phyloP scores from a whole-genome alignment of 164 flowering plant genomes.

The Vitis rupestris region DNA sequence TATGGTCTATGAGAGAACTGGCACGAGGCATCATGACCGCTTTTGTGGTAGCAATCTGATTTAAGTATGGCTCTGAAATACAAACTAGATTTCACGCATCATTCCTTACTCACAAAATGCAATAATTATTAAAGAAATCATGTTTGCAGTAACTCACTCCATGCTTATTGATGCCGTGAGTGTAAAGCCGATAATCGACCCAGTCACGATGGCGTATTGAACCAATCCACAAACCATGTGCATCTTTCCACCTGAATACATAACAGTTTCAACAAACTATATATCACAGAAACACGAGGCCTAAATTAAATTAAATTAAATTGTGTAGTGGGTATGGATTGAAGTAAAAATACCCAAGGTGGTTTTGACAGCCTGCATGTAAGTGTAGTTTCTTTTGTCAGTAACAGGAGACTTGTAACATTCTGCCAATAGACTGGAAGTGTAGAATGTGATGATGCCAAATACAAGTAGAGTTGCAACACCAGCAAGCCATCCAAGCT shows the following conservation, averaged over 20 bases:
- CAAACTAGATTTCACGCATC: too few species aligned
- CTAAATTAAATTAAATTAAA: too few species aligned
- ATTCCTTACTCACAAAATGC: too few species aligned
- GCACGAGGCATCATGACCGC: conserved; percentile 37
- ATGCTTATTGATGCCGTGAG: conserved; percentile 54
- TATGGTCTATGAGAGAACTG: conserved; percentile 20
- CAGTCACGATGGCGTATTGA: conserved; percentile 33
- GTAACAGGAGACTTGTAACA: conserved; percentile 40
- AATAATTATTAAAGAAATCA: too few species aligned
- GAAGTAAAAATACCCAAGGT: conserved; percentile 29
- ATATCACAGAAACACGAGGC: too few species aligned
- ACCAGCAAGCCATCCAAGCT: conserved; percentile 50
- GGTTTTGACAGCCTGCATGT: conserved; percentile 45
- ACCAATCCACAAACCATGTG: conserved; percentile 29
- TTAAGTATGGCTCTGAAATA: conserved; percentile 37
- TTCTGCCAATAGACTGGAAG: conserved; percentile 49
- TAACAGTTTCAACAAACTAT: too few species aligned
- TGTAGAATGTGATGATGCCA: conserved; percentile 34
- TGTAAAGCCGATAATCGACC: conserved; percentile 41
- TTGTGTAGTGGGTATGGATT: not conserved
- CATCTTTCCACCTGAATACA: conserved; percentile 30
- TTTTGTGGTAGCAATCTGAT: conserved; percentile 45
- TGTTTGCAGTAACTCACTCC: conserved; percentile 34
- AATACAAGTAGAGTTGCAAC: conserved; percentile 34
- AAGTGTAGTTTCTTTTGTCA: conserved; percentile 49